Evolutionary conservation across 1,284 basidiomycete genomes (phyloP).

Genomic region (Heterobasidion irregulare): DNA sequence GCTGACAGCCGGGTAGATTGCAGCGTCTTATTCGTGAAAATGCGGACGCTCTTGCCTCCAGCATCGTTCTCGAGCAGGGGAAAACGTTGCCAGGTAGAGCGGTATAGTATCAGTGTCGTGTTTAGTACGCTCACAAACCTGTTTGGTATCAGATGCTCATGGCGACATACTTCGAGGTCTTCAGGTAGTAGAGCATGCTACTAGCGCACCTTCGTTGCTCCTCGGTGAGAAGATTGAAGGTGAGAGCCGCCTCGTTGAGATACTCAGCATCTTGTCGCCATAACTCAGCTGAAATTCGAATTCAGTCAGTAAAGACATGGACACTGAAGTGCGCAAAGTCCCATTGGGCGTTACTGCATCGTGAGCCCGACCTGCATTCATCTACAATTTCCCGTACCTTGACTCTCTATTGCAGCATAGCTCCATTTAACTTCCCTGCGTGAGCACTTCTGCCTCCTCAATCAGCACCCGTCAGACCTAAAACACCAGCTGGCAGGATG

Average conservation of each 20-base stretch:
- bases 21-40: slow-evolving; percentile 77
- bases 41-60: slow-evolving; percentile 66
- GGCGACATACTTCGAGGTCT: slow-evolving; percentile 92
- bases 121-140: too few species aligned
- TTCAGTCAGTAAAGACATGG: slow-evolving; percentile 92
- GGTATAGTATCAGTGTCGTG: not conserved
- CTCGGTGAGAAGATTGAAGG: slow-evolving; percentile 91
- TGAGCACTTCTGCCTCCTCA: slow-evolving; percentile 26
- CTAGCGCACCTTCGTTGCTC: slow-evolving; percentile 76
- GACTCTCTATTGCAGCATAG: slow-evolving; percentile 47
- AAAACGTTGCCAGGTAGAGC: slow-evolving; percentile 71
- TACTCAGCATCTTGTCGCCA: not conserved
- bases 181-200: slow-evolving; percentile 90
- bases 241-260: slow-evolving; percentile 9
- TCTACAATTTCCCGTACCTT: slow-evolving; percentile 5
- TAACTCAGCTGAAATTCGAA: not conserved
- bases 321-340: slow-evolving; percentile 78
- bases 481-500: slow-evolving; percentile 50
- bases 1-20: slow-evolving; percentile 23
- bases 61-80: slow-evolving; percentile 85
- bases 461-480: not conserved
- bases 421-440: slow-evolving; percentile 94
- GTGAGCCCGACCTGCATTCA: slow-evolving; percentile 20
- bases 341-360: slow-evolving; percentile 78
- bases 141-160: slow-evolving; percentile 61